Conservation (phyloP, 179 eudicot species). For the Drosera spatulata region DNA sequence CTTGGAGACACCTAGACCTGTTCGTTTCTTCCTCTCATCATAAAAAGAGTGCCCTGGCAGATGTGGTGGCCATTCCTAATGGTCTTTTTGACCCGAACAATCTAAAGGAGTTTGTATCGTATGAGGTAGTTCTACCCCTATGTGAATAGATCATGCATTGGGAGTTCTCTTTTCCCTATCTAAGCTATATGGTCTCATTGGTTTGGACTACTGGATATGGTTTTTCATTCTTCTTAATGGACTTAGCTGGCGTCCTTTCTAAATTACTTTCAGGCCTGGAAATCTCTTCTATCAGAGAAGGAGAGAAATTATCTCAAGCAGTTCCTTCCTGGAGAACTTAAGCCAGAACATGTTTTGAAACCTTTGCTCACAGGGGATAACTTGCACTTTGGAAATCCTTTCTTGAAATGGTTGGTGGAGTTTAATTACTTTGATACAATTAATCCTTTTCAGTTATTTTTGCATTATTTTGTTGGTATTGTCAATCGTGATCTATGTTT, state of each 20-base stretch:
- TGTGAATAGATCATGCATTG: neutral
- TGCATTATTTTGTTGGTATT: no score
- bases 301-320: conserved; percentile 58
- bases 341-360: conserved; percentile 36
- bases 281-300: conserved; percentile 45
- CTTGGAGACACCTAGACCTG: conserved; percentile 46
- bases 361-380: conserved; percentile 59
- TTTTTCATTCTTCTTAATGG: no score
- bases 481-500: no score
- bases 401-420: conserved; percentile 51
- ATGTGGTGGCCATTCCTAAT: conserved; percentile 50
- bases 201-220: no score
- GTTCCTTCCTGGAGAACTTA: conserved; percentile 60
- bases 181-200: no score
- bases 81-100: conserved; percentile 60
- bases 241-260: neutral
- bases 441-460: neutral
- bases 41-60: conserved; percentile 43
- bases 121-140: conserved; percentile 38
- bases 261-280: conserved; percentile 59
- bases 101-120: conserved; percentile 54
- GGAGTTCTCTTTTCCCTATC: no score
- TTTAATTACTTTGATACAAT: neutral
- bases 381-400: conserved; percentile 75
- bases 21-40: conserved; percentile 26